Base-by-base conservation (phyloP, 2,329 filamentous ascomycete genomes). In the Fusarium penzigii region DNA sequence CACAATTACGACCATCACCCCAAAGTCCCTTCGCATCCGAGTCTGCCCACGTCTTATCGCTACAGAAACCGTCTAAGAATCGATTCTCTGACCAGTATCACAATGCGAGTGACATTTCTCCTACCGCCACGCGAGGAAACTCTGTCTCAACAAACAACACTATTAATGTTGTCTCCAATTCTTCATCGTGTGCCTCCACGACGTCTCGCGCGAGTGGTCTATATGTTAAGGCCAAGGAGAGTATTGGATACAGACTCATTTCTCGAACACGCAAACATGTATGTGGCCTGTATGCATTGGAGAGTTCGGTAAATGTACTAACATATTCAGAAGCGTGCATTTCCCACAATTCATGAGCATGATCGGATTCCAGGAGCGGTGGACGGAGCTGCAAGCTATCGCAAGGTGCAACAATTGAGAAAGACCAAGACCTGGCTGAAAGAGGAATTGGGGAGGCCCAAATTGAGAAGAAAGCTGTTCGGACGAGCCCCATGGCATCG, bases 21-120 rank as follows among this genome's bases (percentile, higher is more conserved):
- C 55, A 63, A 12, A 79, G 75, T 46, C 78, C 77, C 1, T 80
- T 73, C 53, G 59, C 77, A 8, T 76, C 75, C 1, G 78, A 81
- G 54, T 72, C 74, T 14, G 75, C 74, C 1, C 78, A 80, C 52
- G 77, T 81, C 0, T 66, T 72, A 3, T 79, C 77, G 0, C 59
- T 81, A 4, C 78, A 81, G 49, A 68, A 61, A 36, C 69, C 68
- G 1, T 45, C 61, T 4, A 42, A 49, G n/a, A 11, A 38, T 7
- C 17, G 39, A 4, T 40, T 57, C 39, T 38, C 62, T 7, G 44
- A 55, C n/a, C 40, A 49, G 6, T 44, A 48, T 1, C 52, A n/a
- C 20, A 51, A 59, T 25, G 51, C 43, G 10, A 46, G 42, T 5
- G 49, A 43, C 29, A 25, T 49, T 2, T 59, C 41, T 41, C 55